Conservation (phyloP, 306 rosid species). For the Phaseolus lunatus region DNA sequence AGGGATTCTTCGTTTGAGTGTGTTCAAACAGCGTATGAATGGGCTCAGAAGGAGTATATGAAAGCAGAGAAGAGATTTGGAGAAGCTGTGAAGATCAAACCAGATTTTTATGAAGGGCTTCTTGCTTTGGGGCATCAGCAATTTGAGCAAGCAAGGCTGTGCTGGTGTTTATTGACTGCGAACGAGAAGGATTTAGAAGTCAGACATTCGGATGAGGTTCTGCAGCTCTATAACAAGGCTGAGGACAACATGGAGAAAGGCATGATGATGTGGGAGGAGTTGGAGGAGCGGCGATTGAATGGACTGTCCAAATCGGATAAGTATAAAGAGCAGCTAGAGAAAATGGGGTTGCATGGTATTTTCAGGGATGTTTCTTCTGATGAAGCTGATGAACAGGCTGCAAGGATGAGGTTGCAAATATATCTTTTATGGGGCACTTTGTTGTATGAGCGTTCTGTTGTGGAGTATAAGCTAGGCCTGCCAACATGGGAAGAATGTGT, state of each 20-base stretch:
- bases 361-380: slow-evolving; percentile 68
- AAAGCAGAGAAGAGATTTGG: slow-evolving; percentile 74
- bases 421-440: slow-evolving; percentile 91
- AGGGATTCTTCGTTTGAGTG: slow-evolving; percentile 61
- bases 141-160: slow-evolving; percentile 90
- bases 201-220: slow-evolving; percentile 65
- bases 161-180: slow-evolving; percentile 76
- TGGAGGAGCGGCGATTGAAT: slow-evolving; percentile 80
- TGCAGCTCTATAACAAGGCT: slow-evolving; percentile 82
- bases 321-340: slow-evolving; percentile 61
- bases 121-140: slow-evolving; percentile 92
- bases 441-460: slow-evolving; percentile 89
- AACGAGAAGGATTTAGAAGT: slow-evolving; percentile 56
- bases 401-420: slow-evolving; percentile 80
- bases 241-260: slow-evolving; percentile 96
- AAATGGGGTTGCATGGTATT: slow-evolving; percentile 71
- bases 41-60: slow-evolving; percentile 80
- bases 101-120: slow-evolving; percentile 80
- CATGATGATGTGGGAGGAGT: slow-evolving; percentile 85
- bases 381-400: slow-evolving; percentile 77
- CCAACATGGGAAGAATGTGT: slow-evolving; percentile 98
- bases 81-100: slow-evolving; percentile 76
- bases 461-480: slow-evolving; percentile 73
- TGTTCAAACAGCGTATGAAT: slow-evolving; percentile 65
- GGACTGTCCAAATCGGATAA: slow-evolving; percentile 80